Conservation (phyloP, 139 green algal species). For the Zygnema circumcarinatum region DNA sequence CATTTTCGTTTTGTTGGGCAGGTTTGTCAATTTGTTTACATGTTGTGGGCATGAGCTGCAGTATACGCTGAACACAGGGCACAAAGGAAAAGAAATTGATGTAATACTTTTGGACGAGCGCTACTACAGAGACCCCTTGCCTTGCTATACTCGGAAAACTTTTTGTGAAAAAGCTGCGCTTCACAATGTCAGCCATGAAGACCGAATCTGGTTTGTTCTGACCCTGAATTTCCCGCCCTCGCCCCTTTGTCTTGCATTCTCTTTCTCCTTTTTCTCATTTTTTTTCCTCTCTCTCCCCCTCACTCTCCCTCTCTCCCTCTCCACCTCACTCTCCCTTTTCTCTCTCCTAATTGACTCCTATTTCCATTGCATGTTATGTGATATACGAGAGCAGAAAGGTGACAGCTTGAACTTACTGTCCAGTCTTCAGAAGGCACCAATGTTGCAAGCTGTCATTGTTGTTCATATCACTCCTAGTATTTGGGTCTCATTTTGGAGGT, state of each 20-base stretch:
- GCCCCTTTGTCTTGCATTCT: too few species aligned
- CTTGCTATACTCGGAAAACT: constrained; percentile 19
- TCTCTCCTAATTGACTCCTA: too few species aligned
- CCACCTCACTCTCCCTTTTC: neutral
- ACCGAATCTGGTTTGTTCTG: neutral
- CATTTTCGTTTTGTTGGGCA: too few species aligned
- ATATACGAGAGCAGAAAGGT: too few species aligned
- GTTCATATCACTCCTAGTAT: too few species aligned
- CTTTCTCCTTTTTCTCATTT: neutral
- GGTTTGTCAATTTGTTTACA: too few species aligned
- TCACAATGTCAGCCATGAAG: neutral
- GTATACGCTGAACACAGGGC: constrained; percentile 46
- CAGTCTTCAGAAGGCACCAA: too few species aligned
- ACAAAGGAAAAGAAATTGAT: constrained; percentile 43
- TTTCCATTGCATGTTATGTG: too few species aligned
- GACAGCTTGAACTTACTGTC: too few species aligned
- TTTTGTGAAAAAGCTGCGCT: constrained; percentile 35
- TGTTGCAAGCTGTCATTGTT: too few species aligned
- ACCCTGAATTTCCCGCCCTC: too few species aligned
- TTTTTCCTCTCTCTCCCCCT: neutral
- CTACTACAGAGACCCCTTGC: constrained; percentile 51
- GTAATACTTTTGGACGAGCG: constrained; percentile 52
- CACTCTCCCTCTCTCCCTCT: neutral
- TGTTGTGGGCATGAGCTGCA: neutral
- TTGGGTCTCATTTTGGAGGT: too few species aligned